These are phyloP conservation scores for Mycotypha africana DNA, from an alignment of 371 early-diverging fungal species.

Conservation along the genomic window DNA sequence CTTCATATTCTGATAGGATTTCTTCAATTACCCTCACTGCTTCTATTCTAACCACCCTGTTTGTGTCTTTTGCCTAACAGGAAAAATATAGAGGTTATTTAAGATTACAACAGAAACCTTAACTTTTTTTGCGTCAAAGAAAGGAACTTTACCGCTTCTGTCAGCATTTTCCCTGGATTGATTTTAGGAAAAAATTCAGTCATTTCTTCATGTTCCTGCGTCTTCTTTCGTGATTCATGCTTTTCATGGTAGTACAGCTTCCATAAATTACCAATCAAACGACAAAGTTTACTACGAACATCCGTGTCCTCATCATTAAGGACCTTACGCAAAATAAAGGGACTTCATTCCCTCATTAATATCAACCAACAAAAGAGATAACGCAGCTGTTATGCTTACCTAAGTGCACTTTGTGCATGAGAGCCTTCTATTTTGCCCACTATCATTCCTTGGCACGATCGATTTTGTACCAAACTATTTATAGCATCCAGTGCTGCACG, in stretches of 20 bases:
- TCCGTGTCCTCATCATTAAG: conserved; percentile 56
- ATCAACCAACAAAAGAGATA: not conserved
- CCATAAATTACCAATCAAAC: conserved; percentile 47
- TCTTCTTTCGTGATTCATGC: conserved; percentile 22
- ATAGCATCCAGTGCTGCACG: conserved; percentile 55
- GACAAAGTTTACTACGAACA: conserved; percentile 46
- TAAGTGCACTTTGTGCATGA: conserved; percentile 16
- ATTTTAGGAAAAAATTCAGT: conserved; percentile 40
- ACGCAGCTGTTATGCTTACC: conserved; percentile 10
- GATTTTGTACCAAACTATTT: conserved; percentile 42
- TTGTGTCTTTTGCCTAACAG: conserved; percentile 23
- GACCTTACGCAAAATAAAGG: conserved; percentile 32
- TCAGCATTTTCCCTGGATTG: conserved; percentile 39
- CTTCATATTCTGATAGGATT: conserved; percentile 2
- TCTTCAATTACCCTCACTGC: conserved; percentile 19
- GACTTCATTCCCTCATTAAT: conserved; percentile 16
- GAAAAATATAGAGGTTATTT: too few relatives aligned
- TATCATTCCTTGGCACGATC: conserved; percentile 34
- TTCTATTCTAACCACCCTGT: conserved; percentile 31
- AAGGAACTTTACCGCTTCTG: conserved; percentile 46
- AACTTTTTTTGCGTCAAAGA: too few relatives aligned
- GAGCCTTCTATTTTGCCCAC: conserved; percentile 14
- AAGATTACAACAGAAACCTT: too few relatives aligned
- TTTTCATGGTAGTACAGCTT: conserved; percentile 30
- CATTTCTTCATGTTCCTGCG: conserved; percentile 10